Evolutionary conservation across 1,284 basidiomycete genomes (phyloP).

Genomic region (Malassezia japonica): DNA sequence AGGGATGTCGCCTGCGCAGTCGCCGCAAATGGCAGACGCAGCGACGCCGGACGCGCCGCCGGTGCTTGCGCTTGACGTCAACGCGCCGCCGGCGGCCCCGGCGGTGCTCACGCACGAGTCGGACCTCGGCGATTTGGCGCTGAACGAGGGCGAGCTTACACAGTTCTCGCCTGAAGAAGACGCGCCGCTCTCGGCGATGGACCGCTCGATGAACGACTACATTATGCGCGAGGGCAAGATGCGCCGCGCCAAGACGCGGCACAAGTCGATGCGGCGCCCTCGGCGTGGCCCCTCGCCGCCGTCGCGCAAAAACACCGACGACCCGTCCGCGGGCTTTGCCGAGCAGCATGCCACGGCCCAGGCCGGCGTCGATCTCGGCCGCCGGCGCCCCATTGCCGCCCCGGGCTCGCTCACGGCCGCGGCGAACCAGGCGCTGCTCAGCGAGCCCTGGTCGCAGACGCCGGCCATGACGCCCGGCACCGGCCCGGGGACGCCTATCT

Average conservation of each 20-base stretch:
- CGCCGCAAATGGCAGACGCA: background rate
- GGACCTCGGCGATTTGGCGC: conserved; percentile 51
- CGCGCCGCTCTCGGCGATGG: conserved; percentile 55
- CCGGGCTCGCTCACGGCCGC: conserved; percentile 1
- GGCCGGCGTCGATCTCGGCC: conserved; percentile 16
- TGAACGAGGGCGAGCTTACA: conserved; percentile 62
- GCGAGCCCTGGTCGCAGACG: background rate
- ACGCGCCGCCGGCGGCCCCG: background rate
- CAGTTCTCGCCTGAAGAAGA: conserved; percentile 72
- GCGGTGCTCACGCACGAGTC: conserved; percentile 9
- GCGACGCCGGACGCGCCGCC: background rate
- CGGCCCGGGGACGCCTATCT: too few relatives aligned
- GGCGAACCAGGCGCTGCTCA: background rate
- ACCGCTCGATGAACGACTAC: conserved; percentile 57
- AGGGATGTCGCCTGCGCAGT: background rate
- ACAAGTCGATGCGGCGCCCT: conserved; percentile 4
- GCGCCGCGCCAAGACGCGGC: conserved; percentile 54
- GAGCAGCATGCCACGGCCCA: conserved; percentile 79
- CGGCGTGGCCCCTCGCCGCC: conserved; percentile 15
- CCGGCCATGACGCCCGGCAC: background rate
- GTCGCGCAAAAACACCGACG: background rate
- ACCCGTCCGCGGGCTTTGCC: conserved; percentile 59
- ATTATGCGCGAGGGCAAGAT: conserved; percentile 63
- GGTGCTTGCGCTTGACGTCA: background rate
- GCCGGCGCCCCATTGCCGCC: background rate